Evolutionary conservation across 495 filamentous ascomycete species (phyloP), one percentile per base, ranked within the genome.

Genomic region (Podospora pseudopauciseta): DNA sequence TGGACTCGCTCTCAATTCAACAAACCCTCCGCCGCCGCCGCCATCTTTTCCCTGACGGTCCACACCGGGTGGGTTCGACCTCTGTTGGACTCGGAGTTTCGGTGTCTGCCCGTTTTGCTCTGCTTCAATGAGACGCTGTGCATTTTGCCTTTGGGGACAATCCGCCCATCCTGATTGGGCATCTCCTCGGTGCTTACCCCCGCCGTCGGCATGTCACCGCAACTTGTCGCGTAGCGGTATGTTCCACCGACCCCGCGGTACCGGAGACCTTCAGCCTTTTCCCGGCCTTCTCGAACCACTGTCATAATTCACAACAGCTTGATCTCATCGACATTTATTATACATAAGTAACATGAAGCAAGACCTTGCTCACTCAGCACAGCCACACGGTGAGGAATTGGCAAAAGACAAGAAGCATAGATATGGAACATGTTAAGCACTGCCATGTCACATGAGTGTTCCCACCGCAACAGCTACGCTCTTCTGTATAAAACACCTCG

Each of bases 81-180:
- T 58, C 55, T 58, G n/a, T 19, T 65, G 56, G 68, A 57, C 65
- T 72, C 68, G 66, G 73, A 53, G 68, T 67, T 32, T 72, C 70
- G 73, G 73, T 60, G 69, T 72, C 53, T 73, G 23, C 23, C 23
- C 23, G 23, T 44, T 58, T 28, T 30, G 32, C 5, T 39, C 55
- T 58, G n/a, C 55, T 60, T 57, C 70, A 72, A 72, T 71, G 23
- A 64, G 53, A 65, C 55, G 49, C 66, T 34, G 65, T 56, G 65
- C 56, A 56, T 71, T 71, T 66, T 63, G 6, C 63, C 16, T 39
- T 64, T 63, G 54, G 28, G 58, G 18, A 64, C 55, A 72, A 68
- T 69, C 61, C 68, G 26, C 28, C 9, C 3, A 2, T 30, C 63
- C 56, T 68, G 59, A 74, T 74, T 74, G 72, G 72, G 34, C 62